Conservation (phyloP, 2,329 filamentous ascomycete genomes). For the Scorias spongiosa region DNA sequence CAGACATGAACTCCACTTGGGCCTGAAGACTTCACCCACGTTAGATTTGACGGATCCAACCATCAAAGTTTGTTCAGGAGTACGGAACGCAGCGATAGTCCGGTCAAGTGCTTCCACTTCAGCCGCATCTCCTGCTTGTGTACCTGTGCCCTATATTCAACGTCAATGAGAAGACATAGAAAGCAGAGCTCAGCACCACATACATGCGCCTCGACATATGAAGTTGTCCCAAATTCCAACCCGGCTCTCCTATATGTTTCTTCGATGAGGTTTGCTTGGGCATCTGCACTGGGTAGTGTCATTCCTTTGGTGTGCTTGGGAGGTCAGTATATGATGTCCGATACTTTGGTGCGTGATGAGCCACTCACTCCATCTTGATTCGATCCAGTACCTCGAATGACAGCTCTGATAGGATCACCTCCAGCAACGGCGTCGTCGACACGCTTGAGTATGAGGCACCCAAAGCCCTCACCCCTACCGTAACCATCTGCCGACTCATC, state of each 20-base stretch:
- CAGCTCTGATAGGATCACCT: not conserved
- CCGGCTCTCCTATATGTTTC: conserved; percentile 5
- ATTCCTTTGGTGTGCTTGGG: conserved; percentile 5
- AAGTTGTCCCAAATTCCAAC: conserved; percentile 3
- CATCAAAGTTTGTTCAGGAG: not conserved
- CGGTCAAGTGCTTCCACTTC: not conserved
- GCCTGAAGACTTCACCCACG: conserved; percentile 1
- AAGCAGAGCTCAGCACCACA: not conserved
- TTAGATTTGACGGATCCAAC: not conserved
- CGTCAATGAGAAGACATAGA: too few relatives aligned
- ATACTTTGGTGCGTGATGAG: too few relatives aligned
- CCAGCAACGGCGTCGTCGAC: not conserved
- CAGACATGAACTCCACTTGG: not conserved
- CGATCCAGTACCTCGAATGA: not conserved
- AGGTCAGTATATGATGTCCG: too few relatives aligned
- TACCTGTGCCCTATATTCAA: conserved; percentile 4
- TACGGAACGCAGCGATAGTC: not conserved
- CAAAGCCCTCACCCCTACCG: conserved; percentile 1
- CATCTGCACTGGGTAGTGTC: conserved; percentile 5
- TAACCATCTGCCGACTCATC: conserved; percentile 1
- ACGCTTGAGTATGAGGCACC: not conserved
- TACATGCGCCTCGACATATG: conserved; percentile 8
- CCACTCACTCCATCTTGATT: conserved; percentile 5
- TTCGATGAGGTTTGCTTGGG: conserved; percentile 7
- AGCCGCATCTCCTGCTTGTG: not conserved